Evolutionary conservation across 2,329 filamentous ascomycete species (phyloP).

Genomic region (Orbilia ellipsospora): DNA sequence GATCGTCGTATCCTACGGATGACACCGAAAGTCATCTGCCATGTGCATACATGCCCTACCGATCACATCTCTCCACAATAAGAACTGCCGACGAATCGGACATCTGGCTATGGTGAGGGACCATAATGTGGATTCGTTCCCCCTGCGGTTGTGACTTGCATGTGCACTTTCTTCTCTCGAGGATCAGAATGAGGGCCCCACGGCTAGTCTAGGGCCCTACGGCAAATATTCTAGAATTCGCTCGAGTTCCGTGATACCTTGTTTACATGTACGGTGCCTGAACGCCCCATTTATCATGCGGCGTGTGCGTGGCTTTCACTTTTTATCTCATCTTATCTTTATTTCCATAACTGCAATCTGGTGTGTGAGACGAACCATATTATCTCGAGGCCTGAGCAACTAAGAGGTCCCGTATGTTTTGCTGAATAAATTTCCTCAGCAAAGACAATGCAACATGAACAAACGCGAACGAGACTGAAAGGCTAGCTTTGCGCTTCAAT

Average conservation of each 20-base stretch:
- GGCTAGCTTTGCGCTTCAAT: too few relatives aligned
- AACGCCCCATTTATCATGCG: background rate
- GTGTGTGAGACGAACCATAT: background rate
- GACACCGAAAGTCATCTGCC: background rate
- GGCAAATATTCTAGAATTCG: too few relatives aligned
- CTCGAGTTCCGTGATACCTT: background rate
- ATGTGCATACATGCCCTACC: background rate
- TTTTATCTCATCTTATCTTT: background rate
- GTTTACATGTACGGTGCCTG: too few relatives aligned
- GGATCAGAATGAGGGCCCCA: background rate
- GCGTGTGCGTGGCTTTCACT: background rate
- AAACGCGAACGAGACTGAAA: too few relatives aligned
- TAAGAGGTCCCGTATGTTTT: background rate
- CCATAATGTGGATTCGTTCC: background rate
- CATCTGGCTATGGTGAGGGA: too few relatives aligned
- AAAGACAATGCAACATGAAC: too few relatives aligned
- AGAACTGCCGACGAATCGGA: background rate
- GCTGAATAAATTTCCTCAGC: too few relatives aligned
- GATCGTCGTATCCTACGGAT: background rate
- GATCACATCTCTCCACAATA: background rate
- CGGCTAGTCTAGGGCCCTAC: too few relatives aligned
- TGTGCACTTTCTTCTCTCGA: background rate
- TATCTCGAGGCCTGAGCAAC: background rate
- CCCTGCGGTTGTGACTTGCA: conserved; percentile 15
- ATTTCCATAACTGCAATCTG: background rate